Percentiles rank a stretch among this genome's conserved stretches.
Evolutionary conservation across 768 basidiomycete genomes (phyloP).

Genomic region (Amanita molliuscula): DNA sequence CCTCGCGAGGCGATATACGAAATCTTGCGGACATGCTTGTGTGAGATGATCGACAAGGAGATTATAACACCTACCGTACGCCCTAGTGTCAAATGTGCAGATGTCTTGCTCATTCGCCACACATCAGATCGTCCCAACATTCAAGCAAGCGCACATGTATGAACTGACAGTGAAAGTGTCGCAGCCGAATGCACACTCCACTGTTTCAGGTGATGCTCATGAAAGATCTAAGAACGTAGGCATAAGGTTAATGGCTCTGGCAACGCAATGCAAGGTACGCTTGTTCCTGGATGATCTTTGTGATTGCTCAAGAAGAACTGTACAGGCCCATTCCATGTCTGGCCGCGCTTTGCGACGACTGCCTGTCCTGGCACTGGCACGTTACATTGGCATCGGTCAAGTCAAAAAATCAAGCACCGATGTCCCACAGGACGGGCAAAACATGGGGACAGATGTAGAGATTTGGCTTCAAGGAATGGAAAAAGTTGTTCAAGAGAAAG

Average conservation of each 20-base stretch:
- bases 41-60: conserved; percentile 67
- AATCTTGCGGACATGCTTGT: conserved; percentile 74
- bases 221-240: conserved; percentile 46
- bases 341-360: conserved; percentile 86
- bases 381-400: conserved; percentile 57
- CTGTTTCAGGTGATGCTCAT: conserved; percentile 21
- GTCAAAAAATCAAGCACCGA: conserved; percentile 7
- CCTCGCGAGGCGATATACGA: conserved; percentile 89
- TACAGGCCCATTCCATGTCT: conserved; percentile 73
- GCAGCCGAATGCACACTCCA: conserved; percentile 3
- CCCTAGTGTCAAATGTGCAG: conserved; percentile 6
- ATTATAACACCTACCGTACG: conserved; percentile 59
- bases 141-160: conserved; percentile 51
- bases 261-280: conserved; percentile 71
- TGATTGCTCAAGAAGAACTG: neutral
- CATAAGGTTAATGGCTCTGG: conserved; percentile 52
- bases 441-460: conserved; percentile 35
- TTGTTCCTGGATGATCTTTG: neutral
- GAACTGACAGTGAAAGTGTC: conserved; percentile 30
- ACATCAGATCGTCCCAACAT: conserved; percentile 46
- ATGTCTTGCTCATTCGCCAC: conserved; percentile 2
- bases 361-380: conserved; percentile 89
- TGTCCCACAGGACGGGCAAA: conserved; percentile 3
- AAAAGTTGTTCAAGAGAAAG: conserved; percentile 53
- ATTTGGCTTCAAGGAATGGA: conserved; percentile 84